Evolutionary conservation across 2,329 filamentous ascomycete species (phyloP).

Genomic region (Penicillium aurantiogriseum): DNA sequence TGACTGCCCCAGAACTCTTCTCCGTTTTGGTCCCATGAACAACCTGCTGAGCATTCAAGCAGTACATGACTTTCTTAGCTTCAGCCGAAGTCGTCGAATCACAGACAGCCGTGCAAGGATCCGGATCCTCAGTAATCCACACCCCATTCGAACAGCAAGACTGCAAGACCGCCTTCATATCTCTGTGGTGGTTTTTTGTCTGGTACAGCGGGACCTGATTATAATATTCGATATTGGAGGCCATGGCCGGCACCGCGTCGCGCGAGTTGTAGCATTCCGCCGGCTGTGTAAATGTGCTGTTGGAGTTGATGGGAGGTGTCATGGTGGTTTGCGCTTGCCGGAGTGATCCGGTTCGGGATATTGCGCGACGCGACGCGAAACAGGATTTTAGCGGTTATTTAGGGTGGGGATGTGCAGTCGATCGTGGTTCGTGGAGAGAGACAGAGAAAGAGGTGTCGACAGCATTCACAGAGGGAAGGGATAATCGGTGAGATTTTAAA

Average conservation of each 20-base stretch:
- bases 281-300: slow-evolving; percentile 9
- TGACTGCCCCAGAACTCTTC: background rate
- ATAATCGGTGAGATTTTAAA: background rate
- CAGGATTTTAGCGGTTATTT: background rate
- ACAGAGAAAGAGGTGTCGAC: background rate
- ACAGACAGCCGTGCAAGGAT: slow-evolving; percentile 19
- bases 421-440: background rate
- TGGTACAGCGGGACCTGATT: slow-evolving; percentile 22
- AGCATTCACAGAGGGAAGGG: background rate
- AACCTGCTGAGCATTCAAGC: slow-evolving; percentile 15
- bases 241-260: slow-evolving; percentile 9
- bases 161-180: slow-evolving; percentile 13
- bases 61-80: slow-evolving; percentile 15
- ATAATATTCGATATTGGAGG: slow-evolving; percentile 6
- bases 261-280: slow-evolving; percentile 11
- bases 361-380: background rate
- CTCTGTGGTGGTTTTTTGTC: background rate
- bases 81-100: slow-evolving; percentile 6
- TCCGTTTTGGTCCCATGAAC: slow-evolving; percentile 11
- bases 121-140: slow-evolving; percentile 15
- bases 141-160: slow-evolving; percentile 11
- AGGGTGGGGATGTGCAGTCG: background rate
- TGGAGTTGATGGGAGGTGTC: background rate
- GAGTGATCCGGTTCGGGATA: background rate
- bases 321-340: background rate